Percentiles rank a stretch among this genome's conserved stretches.
Evolutionary conservation across 257 asterid species (phyloP).

Genomic region (Capsicum pubescens): DNA sequence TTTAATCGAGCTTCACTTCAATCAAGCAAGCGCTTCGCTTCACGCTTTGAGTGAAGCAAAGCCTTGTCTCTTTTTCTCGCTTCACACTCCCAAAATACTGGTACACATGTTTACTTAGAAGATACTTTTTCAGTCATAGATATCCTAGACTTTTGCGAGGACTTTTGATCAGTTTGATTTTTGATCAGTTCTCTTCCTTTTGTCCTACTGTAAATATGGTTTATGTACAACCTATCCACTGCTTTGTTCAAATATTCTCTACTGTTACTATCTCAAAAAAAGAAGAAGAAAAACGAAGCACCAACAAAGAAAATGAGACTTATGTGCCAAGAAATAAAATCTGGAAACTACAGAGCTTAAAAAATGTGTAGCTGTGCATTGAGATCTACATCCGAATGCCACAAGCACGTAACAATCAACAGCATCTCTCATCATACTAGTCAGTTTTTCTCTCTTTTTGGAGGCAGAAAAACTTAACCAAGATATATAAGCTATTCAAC

Average conservation of each 20-base stretch:
- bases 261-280: neutral
- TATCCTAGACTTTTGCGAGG: neutral
- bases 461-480: slow-evolving; percentile 20
- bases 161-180: neutral
- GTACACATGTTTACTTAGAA: neutral
- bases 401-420: slow-evolving; percentile 10
- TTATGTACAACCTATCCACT: neutral
- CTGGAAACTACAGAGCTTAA: neutral
- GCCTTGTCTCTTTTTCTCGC: neutral
- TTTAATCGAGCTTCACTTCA: neutral
- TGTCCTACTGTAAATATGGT: neutral
- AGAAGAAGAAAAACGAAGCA: neutral
- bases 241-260: neutral
- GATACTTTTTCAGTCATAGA: neutral
- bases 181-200: neutral
- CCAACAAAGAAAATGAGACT: slow-evolving; percentile 14
- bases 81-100: neutral
- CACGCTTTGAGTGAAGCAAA: neutral
- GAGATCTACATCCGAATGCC: neutral
- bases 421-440: neutral
- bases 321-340: neutral
- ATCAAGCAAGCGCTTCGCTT: neutral
- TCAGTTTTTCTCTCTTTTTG: neutral
- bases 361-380: neutral
- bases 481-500: neutral